Base-by-base conservation (phyloP, 2,329 filamentous ascomycete species). In the Lachnellula occidentalis region DNA sequence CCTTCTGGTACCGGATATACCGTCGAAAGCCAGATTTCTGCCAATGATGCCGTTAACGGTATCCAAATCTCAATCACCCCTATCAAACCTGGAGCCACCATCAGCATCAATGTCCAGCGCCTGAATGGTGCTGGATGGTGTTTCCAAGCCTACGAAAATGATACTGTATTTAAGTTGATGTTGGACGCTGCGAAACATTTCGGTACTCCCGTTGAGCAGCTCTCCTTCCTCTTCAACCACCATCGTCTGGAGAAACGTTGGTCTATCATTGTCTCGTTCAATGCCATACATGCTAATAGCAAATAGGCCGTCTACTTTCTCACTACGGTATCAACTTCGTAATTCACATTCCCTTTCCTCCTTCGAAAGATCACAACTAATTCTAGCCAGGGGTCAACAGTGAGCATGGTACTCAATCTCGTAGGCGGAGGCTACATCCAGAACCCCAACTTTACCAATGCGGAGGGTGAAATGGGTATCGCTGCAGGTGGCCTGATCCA, bases 11-110 rank as follows among this genome's bases (percentile, higher is more conserved):
- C 24, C 4, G 52, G 52, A 17, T 57, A 57, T 22, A 57, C 58
- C 1, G 48, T 58, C 21, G 55, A 58, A 21, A 34, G 46, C 11
- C 53, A 58, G 31, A 19, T 59, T 6, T 37, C 52, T 3, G 27
- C 22, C 2, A 15, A 7, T 1, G 58, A 59, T 21, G 11, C 5
- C n/a, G n/a, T 54, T 21, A 45, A 19, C 19, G 55, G 52, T 4
- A 15, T 57, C 3, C 48, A 54, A 27, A 34, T 57, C 7, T 48
- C 48, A 24, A 47, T 52, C 9, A 52, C 46, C 7, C 51, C 55
- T 4, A n/a, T 37, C 2, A 49, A 34, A 14, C 36, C 41, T 27
- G 15, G 42, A 7, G 2, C 3, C 1, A 45, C 2, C 3, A 21
- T 21, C 22, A 45, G 12, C 17, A 21, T 45, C 37, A 41, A 41